Conservation (phyloP, 306 rosid genomes). For the Canavalia ensiformis region DNA sequence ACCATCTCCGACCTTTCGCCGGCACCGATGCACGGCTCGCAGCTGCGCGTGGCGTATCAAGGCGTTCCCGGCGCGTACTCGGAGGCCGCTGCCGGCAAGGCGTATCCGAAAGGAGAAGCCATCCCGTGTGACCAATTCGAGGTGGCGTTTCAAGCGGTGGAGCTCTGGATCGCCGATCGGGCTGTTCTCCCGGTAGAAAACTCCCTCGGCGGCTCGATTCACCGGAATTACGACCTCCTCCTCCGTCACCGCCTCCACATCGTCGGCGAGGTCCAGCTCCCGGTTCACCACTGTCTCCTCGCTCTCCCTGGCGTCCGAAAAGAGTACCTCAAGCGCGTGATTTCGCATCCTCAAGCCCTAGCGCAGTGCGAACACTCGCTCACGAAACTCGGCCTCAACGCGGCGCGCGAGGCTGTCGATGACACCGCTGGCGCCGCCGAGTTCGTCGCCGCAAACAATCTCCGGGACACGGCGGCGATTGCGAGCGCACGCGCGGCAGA, state of each 20-base stretch:
- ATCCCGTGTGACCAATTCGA: slow-evolving; percentile 98
- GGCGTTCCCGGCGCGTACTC: slow-evolving; percentile 99
- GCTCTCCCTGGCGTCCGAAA: slow-evolving; percentile 88
- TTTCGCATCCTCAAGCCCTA: slow-evolving; percentile 94
- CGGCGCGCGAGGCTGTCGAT: slow-evolving; percentile 91
- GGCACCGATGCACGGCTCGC: slow-evolving; percentile 93
- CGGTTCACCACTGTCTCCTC: slow-evolving; percentile 95
- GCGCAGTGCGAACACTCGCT: slow-evolving; percentile 89
- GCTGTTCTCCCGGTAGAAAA: slow-evolving; percentile 90
- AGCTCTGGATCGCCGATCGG: slow-evolving; percentile 97
- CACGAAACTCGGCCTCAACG: slow-evolving; percentile 86
- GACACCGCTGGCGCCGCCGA: slow-evolving; percentile 98
- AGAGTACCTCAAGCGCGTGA: slow-evolving; percentile 80
- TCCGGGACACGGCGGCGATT: slow-evolving; percentile 87
- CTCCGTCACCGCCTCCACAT: slow-evolving; percentile 97
- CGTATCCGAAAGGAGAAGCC: slow-evolving; percentile 92
- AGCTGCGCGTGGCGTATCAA: slow-evolving; percentile 93
- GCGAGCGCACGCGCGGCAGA: slow-evolving; percentile 93
- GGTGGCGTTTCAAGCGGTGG: slow-evolving; percentile 95
- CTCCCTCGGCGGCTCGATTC: slow-evolving; percentile 97
- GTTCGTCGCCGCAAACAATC: slow-evolving; percentile 71
- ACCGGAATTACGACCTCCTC: slow-evolving; percentile 91
- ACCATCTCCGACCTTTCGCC: slow-evolving; percentile 87
- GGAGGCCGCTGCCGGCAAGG: slow-evolving; percentile 95
- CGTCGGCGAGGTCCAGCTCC: slow-evolving; percentile 92